A percentile compares a stretch with the other conserved stretches of the same genome.
phyloP scores from a whole-genome alignment of 768 basidiomycete genomes.

The Podaxis sp. region DNA sequence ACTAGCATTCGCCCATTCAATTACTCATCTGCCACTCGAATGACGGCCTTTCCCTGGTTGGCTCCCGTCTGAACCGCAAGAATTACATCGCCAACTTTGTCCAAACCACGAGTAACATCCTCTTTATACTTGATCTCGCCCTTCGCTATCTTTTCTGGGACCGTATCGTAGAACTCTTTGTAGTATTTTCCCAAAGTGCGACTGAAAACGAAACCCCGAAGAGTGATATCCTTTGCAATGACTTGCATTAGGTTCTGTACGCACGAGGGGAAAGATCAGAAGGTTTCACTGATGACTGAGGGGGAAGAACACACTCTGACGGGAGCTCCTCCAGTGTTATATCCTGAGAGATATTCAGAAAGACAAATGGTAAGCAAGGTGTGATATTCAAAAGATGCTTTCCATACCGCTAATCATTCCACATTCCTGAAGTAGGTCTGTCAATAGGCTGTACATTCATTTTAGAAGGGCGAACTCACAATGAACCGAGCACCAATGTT shows the following conservation, averaged over 20 bases:
- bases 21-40: constrained; percentile 28
- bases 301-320: constrained; percentile 21
- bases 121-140: constrained; percentile 47
- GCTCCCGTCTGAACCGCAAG: constrained; percentile 29
- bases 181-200: constrained; percentile 24
- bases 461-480: constrained; percentile 23
- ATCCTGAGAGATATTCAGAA: constrained; percentile 15
- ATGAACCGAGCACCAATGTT: constrained; percentile 45
- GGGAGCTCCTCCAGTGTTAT: constrained; percentile 26
- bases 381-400: constrained; percentile 11
- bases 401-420: constrained; percentile 29
- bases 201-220: constrained; percentile 37
- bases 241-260: constrained; percentile 33
- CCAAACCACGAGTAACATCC: constrained; percentile 40
- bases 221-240: constrained; percentile 34
- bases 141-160: constrained; percentile 28
- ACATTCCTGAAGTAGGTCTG: constrained; percentile 28
- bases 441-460: not conserved
- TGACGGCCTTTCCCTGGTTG: constrained; percentile 30
- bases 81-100: constrained; percentile 30
- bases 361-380: not conserved
- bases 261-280: not conserved
- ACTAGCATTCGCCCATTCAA: too few relatives aligned
- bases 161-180: constrained; percentile 30
- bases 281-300: not conserved